Percentiles rank a stretch among this genome's conserved stretches.
These are phyloP conservation scores for Clausena lansium DNA, from an alignment of 345 rosid genomes.

Conservation along the genomic window DNA sequence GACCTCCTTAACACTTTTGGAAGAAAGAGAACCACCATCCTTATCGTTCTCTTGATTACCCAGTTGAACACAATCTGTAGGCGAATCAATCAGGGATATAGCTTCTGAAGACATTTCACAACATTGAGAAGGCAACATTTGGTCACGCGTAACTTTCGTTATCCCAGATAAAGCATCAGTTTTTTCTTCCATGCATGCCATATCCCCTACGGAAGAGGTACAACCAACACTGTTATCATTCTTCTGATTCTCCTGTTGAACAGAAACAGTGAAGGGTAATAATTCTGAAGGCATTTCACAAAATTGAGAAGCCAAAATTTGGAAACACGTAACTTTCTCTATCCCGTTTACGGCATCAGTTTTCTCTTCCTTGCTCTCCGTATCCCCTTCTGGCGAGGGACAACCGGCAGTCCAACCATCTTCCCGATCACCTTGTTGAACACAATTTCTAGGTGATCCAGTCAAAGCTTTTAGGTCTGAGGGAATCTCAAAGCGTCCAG, in stretches of 20 bases:
- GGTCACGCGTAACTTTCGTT: not conserved
- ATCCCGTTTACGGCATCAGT: not conserved
- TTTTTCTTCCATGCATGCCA: slow-evolving; percentile 11
- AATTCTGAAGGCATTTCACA: slow-evolving; percentile 16
- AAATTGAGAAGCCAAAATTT: not conserved
- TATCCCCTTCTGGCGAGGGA: not conserved
- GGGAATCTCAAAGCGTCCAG: slow-evolving; percentile 15
- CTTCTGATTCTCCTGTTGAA: slow-evolving; percentile 13
- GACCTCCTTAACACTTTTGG: slow-evolving; percentile 7
- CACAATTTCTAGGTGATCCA: not conserved
- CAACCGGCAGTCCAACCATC: slow-evolving; percentile 3
- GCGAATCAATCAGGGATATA: slow-evolving; percentile 4
- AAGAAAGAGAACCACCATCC: not conserved
- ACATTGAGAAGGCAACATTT: slow-evolving; percentile 5
- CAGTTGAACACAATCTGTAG: not conserved
- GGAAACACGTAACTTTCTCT: not conserved
- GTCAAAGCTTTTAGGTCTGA: slow-evolving; percentile 3
- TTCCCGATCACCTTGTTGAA: slow-evolving; percentile 7
- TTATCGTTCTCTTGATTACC: slow-evolving; percentile 14
- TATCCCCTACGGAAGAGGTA: slow-evolving; percentile 10
- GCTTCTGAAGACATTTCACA: slow-evolving; percentile 11
- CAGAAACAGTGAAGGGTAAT: slow-evolving; percentile 8
- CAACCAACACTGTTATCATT: not conserved
- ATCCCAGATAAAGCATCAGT: not conserved
- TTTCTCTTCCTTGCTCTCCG: slow-evolving; percentile 19